Base-by-base conservation (phyloP, 148 eudicot genomes). In the Fagopyrum tataricum region DNA sequence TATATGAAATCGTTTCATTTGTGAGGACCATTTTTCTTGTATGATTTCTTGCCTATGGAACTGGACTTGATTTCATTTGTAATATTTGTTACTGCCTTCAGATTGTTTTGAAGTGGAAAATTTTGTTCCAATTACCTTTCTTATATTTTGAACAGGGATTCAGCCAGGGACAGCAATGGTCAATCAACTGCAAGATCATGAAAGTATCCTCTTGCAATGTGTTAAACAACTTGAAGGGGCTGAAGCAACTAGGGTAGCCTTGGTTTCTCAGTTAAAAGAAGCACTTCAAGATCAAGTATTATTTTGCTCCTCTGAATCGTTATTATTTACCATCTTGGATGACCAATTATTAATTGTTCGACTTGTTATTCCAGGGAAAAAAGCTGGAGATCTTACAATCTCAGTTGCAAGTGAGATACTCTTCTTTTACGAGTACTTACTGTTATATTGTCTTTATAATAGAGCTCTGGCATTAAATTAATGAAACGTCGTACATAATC, bases 221-320 rank as follows among this genome's bases (percentile, higher is more conserved):
- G 81, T 88, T 74, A 75, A 37, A 43, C 90, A 95, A 80, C 90
- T 95, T 77, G 90, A 88, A 79, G 79, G 84, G 81, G 85, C 88
- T 83, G 93, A 88, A 84, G 81, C 86, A 74, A 79, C 82, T 55
- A 83, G 97, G 81, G 78, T 49, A 49, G 73, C 85, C 44, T 78
- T 95, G 82, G 83, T 84, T 79, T 87, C 88, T 72, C 84, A 87
- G 81, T 90, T 95, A 71, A 88, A 81, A 79, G 96, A 87, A 70
- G 98, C 97, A 70, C 84, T 91, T 76, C 81, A 79, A 67, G 97
- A 91, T 74, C 96, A 95, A 82, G 98, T 95, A 84, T 73, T 77
- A 20, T 67, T 71, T 58, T 72, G 11, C 58, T 23, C 13, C 20
- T 44, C 13, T 67, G 17, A 48, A 2, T 56, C 37, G 3, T 24